Evolutionary conservation across 2,329 filamentous ascomycete genomes (phyloP).

Genomic region (Didymella sp.): DNA sequence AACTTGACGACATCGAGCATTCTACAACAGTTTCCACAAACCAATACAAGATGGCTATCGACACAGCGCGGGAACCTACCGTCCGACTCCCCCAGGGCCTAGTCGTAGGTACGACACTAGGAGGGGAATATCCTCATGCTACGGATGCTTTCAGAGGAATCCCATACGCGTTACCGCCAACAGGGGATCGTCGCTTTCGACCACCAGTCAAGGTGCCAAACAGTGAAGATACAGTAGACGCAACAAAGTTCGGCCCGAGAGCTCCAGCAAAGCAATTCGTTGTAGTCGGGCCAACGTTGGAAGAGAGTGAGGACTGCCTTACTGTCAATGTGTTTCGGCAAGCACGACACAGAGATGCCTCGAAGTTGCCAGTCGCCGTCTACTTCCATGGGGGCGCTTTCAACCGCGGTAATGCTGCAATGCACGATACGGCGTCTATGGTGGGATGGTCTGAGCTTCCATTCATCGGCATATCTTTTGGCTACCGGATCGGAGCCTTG

Average conservation of each 20-base stretch:
- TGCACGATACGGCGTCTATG: slow-evolving; percentile 68
- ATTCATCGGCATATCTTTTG: slow-evolving; percentile 59
- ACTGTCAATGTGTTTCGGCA: slow-evolving; percentile 31
- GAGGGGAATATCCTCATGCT: slow-evolving; percentile 3
- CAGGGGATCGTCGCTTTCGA: slow-evolving; percentile 28
- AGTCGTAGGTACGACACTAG: not conserved
- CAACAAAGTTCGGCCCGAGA: slow-evolving; percentile 25
- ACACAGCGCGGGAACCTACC: not conserved
- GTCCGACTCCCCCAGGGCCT: not conserved
- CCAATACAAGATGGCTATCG: not conserved
- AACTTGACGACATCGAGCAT: not conserved
- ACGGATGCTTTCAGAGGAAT: slow-evolving; percentile 30
- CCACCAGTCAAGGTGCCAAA: slow-evolving; percentile 26
- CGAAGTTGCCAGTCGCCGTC: slow-evolving; percentile 43
- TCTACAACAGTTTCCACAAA: not conserved
- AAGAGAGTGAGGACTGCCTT: slow-evolving; percentile 31
- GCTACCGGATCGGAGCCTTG: slow-evolving; percentile 28
- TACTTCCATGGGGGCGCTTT: slow-evolving; percentile 71
- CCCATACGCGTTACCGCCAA: slow-evolving; percentile 30
- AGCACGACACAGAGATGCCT: not conserved
- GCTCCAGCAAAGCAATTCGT: slow-evolving; percentile 30
- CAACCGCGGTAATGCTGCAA: slow-evolving; percentile 49
- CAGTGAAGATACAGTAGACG: slow-evolving; percentile 22
- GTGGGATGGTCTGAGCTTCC: slow-evolving; percentile 60
- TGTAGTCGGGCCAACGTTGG: slow-evolving; percentile 17